A percentile compares a stretch with the other conserved stretches of the same genome.
These are phyloP conservation scores for Cytospora leucostoma DNA, from an alignment of 2,329 filamentous ascomycete genomes.

Conservation along the genomic window DNA sequence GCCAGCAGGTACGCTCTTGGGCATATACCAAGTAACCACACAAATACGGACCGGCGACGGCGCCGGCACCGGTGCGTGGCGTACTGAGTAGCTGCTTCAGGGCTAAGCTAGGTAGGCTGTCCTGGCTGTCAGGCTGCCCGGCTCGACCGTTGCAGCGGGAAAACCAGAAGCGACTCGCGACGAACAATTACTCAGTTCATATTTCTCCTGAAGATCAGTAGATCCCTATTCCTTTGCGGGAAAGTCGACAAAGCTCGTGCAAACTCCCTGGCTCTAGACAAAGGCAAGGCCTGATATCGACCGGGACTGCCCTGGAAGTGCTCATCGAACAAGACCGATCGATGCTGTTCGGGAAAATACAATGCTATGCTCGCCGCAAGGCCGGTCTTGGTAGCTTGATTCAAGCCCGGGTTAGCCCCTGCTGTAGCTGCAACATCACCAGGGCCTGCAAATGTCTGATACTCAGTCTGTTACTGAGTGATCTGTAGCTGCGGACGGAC, in stretches of 20 bases:
- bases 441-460: too few species aligned
- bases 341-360: neutral
- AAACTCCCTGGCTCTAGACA: neutral
- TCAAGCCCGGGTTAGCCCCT: too few species aligned
- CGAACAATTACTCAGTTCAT: neutral
- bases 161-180: slow-evolving; percentile 7
- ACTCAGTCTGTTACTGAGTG: too few species aligned
- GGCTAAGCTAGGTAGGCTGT: neutral
- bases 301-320: neutral
- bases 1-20: too few species aligned
- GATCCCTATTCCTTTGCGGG: slow-evolving; percentile 18
- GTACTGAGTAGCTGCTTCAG: slow-evolving; percentile 12
- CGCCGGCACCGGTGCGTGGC: slow-evolving; percentile 6
- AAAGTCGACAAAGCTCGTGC: slow-evolving; percentile 7
- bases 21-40: slow-evolving; percentile 4
- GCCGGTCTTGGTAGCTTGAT: too few species aligned
- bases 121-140: neutral
- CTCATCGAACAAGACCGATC: neutral
- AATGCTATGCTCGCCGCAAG: too few species aligned
- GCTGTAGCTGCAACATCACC: too few species aligned
- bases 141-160: neutral
- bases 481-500: neutral
- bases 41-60: slow-evolving; percentile 10
- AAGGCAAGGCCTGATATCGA: neutral
- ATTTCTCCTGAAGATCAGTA: slow-evolving; percentile 24